Evolutionary conservation across 129 eudicot species (phyloP), one percentile per base, ranked within the genome.

Genomic region (Centrapalus pauciflorus): DNA sequence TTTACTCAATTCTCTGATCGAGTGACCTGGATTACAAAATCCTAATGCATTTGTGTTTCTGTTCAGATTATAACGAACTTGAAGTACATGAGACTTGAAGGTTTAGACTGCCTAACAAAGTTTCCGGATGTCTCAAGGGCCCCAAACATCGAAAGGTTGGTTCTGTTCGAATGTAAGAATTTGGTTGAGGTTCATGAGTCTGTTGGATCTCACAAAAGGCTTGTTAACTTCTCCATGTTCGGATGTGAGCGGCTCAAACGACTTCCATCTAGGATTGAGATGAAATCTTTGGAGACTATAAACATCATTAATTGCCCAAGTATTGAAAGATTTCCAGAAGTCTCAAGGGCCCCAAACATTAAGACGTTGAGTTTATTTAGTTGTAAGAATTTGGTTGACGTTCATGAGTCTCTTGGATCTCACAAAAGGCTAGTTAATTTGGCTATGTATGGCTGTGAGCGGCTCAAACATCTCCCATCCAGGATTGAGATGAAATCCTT

Each of bases 151-250:
- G 61, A 55, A 20, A 26, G 12, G 17, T 25, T 55, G 61, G 0
- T 4, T 25, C 0, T 55, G 21, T 1, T 0, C 5, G 2, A 1
- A 3, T 55, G 61, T 55, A 11, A 0, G 17, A 55, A 55, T 4
- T 55, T 55, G 61, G 61, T 25, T 1, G 19, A 26, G 34, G 19
- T 55, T 55, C 60, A 54, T 54, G 60, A 55, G 61, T 55, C 61
- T 25, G 19, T 55, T 13, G 61, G 61, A 25, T 55, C 9, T 26
- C 61, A 10, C 33, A 26, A 55, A 55, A 55, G 28, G 35, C 17
- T 55, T 4, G 8, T 26, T 7, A 3, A 4, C 3, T 25, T 55
- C 10, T 0, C 4, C 9, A 26, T 55, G 11, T 1, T 4, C 12
- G 33, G 9, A 12, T 55, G 35, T 13, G 2, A 25, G 34, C 3